A percentile compares a stretch with the other conserved stretches of the same genome.
These are phyloP conservation scores for Rhizopogon roseolus DNA, from an alignment of 768 basidiomycete genomes.

Conservation along the genomic window DNA sequence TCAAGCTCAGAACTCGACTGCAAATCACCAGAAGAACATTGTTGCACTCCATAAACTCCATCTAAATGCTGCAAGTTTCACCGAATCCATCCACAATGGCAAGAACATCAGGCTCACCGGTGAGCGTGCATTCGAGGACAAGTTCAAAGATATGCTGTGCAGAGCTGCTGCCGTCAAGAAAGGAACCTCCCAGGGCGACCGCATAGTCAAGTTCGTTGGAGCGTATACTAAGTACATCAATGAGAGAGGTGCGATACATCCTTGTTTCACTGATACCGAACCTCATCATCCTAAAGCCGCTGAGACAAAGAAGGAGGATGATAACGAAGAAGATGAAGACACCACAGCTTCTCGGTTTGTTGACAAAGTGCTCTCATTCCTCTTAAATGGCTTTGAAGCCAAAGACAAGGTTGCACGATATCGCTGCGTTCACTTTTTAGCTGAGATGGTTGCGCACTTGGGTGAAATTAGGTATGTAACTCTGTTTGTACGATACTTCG, in stretches of 20 bases:
- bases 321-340: conserved; percentile 54
- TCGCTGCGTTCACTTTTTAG: conserved; percentile 70
- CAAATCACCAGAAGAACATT: conserved; percentile 89
- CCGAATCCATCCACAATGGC: conserved; percentile 45
- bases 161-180: conserved; percentile 73
- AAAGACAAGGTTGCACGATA: conserved; percentile 88
- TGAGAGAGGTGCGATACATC: conserved; percentile 55
- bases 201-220: conserved; percentile 77
- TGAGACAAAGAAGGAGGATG: conserved; percentile 29
- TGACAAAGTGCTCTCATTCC: conserved; percentile 59
- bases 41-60: conserved; percentile 82
- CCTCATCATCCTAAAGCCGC: conserved; percentile 23
- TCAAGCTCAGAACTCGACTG: conserved; percentile 66
- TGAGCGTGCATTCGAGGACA: conserved; percentile 70
- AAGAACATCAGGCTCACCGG: conserved; percentile 57
- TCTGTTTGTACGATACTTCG: background rate
- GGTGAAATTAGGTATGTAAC: conserved; percentile 80
- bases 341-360: conserved; percentile 68
- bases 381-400: conserved; percentile 73
- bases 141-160: conserved; percentile 54
- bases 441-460: conserved; percentile 74
- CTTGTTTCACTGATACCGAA: background rate
- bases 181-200: conserved; percentile 69
- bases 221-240: conserved; percentile 73
- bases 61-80: conserved; percentile 49